Base-by-base conservation (phyloP, 495 filamentous ascomycete genomes). In the Tuber microsphaerosporum region DNA sequence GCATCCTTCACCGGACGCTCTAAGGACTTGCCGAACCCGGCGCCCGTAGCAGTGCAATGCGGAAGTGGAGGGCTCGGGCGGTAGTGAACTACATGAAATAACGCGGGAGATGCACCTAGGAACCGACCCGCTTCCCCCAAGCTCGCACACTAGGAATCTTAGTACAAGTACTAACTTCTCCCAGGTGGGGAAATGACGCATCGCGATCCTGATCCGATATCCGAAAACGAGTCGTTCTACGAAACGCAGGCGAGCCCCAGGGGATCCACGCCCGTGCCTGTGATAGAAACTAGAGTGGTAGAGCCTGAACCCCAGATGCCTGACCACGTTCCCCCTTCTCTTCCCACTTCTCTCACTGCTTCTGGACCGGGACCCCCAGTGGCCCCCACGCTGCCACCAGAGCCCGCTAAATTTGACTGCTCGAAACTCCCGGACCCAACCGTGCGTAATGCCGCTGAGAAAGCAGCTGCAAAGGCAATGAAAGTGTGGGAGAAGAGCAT, bases 1-100 rank as follows among this genome's bases (percentile, higher is more conserved):
- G 97, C 94, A 14, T 87, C 91, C 41, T 94, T 92, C 73, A 91
- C 91, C 7, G 94, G 93, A 2, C 84, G 85, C 74, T 86, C 86
- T 43, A 89, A 91, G 84, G 86, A 83, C 75, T 69, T 76, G 22
- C 82, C 84, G 68, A 79, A 82, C 37, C 78, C 83, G 1, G 75
- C 75, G 44, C 75, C 81, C 26, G 70, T 70, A 2, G 39, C 51
- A 7, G 19, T 39, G 22, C 17, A 44, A 43, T 37, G 39, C 65
- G 7, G 73, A 68, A 68, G 39, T 34, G 37, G 71, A 74, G n/a
- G 51, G 51, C 22, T 56, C 51, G 22, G 51, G 51, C 2, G 51
- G 51, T 3, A 56, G n/a, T 8, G 51, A 56, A 14, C n/a, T 26
- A 4, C 22, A 26, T 12, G 51, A 56, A 26, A 56, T 56, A 22